Base-by-base conservation (phyloP, 306 rosid genomes). In the Cucurbita ficifolia region DNA sequence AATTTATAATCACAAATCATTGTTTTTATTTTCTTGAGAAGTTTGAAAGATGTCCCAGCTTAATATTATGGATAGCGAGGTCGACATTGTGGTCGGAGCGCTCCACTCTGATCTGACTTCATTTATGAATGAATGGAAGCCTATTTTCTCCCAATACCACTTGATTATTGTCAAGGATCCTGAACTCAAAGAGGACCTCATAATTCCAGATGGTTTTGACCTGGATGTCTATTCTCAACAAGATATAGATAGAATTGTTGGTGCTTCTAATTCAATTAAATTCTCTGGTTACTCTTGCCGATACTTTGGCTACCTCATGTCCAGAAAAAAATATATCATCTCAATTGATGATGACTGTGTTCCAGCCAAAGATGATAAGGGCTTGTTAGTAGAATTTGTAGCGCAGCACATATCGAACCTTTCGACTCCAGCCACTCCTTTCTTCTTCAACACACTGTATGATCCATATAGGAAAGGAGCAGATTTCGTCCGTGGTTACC, bases 401-500 rank as follows among this genome's bases (percentile, higher is more conserved):
- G 87, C 87, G 42, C 96, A 91, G 87, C 99, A 94, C 77, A 57
- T 88, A 12, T 53, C 80, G 51, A 95, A 95, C 87, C 96, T 95
- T 61, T 75, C 76, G 80, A 88, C 92, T 63, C 99, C 99, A 21
- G 99, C 99, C 10, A 95, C 99, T 17, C 99, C 99, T n/a, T 95
- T 95, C 88, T 95, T 95, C 81, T 95, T 95, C 70, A 95, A 91
- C 81, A 95, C 99, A 6, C 91, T 95, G 1, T 95, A 95, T 76
- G 99, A 95, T 84, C 99, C 99, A 35, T 95, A 73, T 72, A 79
- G 91, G 48, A 82, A 91, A 79, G 99, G 99, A 72, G 96, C 96
- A 0, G 99, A 95, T 70, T 95, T 95, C 38, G 99, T 95, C 68
- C 99, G 97, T 3, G 99, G 99, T 7, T 95, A 95, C 86, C 99